Conservation (phyloP, 345 rosid genomes). For the Eucalyptus viminalis region DNA sequence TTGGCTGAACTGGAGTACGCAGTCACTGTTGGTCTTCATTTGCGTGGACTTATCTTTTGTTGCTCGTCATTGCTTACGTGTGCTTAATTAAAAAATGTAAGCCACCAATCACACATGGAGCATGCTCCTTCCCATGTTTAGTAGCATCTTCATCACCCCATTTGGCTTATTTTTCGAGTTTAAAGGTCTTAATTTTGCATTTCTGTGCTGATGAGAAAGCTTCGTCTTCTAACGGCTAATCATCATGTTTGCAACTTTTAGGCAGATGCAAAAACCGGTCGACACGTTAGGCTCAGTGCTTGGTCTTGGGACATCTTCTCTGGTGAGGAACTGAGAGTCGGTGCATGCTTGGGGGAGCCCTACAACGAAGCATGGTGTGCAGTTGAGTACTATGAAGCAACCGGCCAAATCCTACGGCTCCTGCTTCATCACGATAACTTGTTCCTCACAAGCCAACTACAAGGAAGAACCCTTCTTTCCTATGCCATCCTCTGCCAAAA, state of each 20-base stretch:
- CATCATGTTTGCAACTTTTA: background rate
- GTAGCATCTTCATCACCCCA: background rate
- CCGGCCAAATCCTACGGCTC: conserved; percentile 13
- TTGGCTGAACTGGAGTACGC: background rate
- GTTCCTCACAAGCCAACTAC: conserved; percentile 1
- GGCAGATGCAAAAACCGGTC: conserved; percentile 16
- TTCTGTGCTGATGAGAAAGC: background rate
- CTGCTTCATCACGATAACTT: conserved; percentile 4
- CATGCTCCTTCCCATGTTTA: background rate
- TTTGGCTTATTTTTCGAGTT: background rate
- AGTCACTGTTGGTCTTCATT: background rate
- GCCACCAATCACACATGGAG: background rate
- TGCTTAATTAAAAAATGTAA: background rate
- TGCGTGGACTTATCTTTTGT: background rate
- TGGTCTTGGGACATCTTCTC: conserved; percentile 28
- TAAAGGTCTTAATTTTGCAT: background rate
- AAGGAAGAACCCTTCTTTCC: conserved; percentile 21
- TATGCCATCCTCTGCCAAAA: conserved; percentile 28
- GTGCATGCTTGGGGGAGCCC: conserved; percentile 25
- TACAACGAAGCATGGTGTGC: conserved; percentile 19
- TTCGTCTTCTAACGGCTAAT: background rate
- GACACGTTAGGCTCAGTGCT: conserved; percentile 12
- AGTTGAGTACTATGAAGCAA: conserved; percentile 22
- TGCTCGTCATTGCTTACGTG: background rate
- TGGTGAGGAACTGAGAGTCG: conserved; percentile 21